These are phyloP conservation scores for Thelephora aurantiotincta DNA, from an alignment of 768 basidiomycete genomes.

Conservation along the genomic window DNA sequence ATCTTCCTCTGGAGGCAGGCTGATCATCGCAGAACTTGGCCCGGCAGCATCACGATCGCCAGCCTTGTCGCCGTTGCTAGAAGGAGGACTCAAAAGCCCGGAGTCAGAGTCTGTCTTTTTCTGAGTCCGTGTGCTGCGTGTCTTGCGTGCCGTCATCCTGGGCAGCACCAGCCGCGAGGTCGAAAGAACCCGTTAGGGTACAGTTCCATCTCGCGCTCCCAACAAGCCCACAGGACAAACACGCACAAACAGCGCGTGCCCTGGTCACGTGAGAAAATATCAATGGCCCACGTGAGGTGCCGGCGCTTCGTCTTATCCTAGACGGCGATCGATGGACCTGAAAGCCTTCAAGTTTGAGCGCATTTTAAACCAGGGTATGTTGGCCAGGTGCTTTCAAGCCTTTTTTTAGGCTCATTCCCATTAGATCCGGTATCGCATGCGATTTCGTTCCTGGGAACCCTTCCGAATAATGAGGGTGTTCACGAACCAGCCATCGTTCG, in stretches of 20 bases:
- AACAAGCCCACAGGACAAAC: too few relatives aligned
- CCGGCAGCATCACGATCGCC: constrained; percentile 14
- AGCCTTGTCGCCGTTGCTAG: constrained; percentile 11
- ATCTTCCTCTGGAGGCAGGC: constrained; percentile 48
- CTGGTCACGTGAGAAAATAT: too few relatives aligned
- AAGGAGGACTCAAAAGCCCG: constrained; percentile 14
- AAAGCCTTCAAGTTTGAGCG: constrained; percentile 36
- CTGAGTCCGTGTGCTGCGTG: too few relatives aligned
- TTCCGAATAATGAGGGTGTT: constrained; percentile 19
- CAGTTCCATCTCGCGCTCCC: too few relatives aligned
- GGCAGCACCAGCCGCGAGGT: too few relatives aligned
- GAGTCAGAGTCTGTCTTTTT: not conserved
- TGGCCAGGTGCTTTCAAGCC: too few relatives aligned
- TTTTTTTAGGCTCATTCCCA: not conserved
- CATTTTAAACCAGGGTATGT: constrained; percentile 35
- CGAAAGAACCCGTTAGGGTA: too few relatives aligned
- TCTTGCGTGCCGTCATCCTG: too few relatives aligned
- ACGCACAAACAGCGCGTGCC: too few relatives aligned
- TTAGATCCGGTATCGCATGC: constrained; percentile 49
- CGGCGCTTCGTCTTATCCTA: too few relatives aligned
- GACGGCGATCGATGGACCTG: too few relatives aligned
- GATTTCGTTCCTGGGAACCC: constrained; percentile 53
- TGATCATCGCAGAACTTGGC: constrained; percentile 26
- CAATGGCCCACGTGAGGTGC: too few relatives aligned
- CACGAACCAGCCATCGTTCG: constrained; percentile 44